These are phyloP conservation scores for Penicillium samsonianum DNA, from an alignment of 495 filamentous ascomycete genomes.

Conservation along the genomic window DNA sequence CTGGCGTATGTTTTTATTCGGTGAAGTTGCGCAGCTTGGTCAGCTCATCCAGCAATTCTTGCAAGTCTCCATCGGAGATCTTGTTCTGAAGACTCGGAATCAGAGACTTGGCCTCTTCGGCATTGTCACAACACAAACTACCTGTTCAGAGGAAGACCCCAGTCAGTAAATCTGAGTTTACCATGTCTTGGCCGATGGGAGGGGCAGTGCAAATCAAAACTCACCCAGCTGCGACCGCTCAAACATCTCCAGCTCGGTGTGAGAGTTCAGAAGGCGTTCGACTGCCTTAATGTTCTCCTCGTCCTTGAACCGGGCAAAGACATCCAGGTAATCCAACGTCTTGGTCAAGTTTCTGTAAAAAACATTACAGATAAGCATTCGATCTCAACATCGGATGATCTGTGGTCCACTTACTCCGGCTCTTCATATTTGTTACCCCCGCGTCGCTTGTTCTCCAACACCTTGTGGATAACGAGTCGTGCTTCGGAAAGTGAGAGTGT, in stretches of 20 bases:
- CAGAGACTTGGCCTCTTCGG: constrained; percentile 94
- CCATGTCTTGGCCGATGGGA: background rate
- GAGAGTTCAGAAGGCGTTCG: constrained; percentile 73
- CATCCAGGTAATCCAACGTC: constrained; percentile 86
- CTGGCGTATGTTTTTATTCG: constrained; percentile 34
- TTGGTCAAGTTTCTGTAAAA: constrained; percentile 64
- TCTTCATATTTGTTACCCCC: constrained; percentile 52
- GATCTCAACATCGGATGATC: background rate
- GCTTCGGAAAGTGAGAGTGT: constrained; percentile 88
- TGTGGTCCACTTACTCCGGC: constrained; percentile 44
- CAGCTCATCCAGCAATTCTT: constrained; percentile 87
- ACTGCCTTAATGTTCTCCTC: constrained; percentile 92
- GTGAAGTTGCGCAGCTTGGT: constrained; percentile 68
- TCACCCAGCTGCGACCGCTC: constrained; percentile 90
- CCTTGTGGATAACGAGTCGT: constrained; percentile 84
- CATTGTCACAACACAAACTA: constrained; percentile 84
- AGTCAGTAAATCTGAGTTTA: constrained; percentile 2
- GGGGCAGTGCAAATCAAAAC: constrained; percentile 23
- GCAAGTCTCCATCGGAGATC: constrained; percentile 81
- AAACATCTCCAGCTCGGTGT: constrained; percentile 81
- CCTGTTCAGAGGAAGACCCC: constrained; percentile 50
- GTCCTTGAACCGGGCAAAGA: constrained; percentile 92
- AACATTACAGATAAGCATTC: constrained; percentile 12
- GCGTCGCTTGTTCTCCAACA: constrained; percentile 63
- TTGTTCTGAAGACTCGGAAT: constrained; percentile 89